A percentile compares a stretch with the other conserved stretches of the same genome.
Conservation (phyloP, 768 basidiomycete species). For the Tylopilus cervinicoccineus region DNA sequence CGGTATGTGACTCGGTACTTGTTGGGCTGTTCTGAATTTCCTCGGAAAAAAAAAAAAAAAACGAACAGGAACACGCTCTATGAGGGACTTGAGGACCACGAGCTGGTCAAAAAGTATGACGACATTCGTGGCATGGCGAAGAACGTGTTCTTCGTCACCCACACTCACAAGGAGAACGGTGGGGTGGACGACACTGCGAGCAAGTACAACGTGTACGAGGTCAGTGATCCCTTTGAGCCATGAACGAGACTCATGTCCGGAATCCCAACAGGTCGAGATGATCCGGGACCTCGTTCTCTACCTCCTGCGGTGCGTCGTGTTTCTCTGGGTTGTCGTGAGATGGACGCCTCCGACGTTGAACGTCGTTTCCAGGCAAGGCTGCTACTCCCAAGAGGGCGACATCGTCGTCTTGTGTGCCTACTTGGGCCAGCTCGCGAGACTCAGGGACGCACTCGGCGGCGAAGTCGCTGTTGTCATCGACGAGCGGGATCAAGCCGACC, state of each 20-base stretch:
- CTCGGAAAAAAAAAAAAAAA: too few species aligned
- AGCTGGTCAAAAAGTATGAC: slow-evolving; percentile 46
- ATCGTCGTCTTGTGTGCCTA: slow-evolving; percentile 56
- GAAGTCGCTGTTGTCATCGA: slow-evolving; percentile 65
- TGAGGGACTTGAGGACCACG: slow-evolving; percentile 55
- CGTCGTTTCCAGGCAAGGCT: slow-evolving; percentile 39
- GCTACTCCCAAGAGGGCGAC: slow-evolving; percentile 43
- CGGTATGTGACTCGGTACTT: slow-evolving; percentile 2
- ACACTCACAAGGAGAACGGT: slow-evolving; percentile 56
- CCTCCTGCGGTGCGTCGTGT: slow-evolving; percentile 39
- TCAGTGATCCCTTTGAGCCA: slow-evolving; percentile 39
- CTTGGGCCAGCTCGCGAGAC: slow-evolving; percentile 44
- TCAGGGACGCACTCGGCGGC: slow-evolving; percentile 39
- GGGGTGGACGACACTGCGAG: slow-evolving; percentile 58
- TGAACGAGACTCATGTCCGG: neutral
- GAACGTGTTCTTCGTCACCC: slow-evolving; percentile 66
- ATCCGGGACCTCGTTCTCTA: slow-evolving; percentile 52
- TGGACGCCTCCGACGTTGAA: neutral
- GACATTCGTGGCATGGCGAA: slow-evolving; percentile 58
- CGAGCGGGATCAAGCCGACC: slow-evolving; percentile 60
- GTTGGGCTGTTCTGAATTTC: neutral
- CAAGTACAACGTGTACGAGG: slow-evolving; percentile 69
- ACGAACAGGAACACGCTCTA: slow-evolving; percentile 53
- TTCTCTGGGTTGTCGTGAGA: neutral
- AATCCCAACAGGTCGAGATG: slow-evolving; percentile 39